Evolutionary conservation across 257 asterid genomes (phyloP).

Genomic region (Nicotiana sylvestris): DNA sequence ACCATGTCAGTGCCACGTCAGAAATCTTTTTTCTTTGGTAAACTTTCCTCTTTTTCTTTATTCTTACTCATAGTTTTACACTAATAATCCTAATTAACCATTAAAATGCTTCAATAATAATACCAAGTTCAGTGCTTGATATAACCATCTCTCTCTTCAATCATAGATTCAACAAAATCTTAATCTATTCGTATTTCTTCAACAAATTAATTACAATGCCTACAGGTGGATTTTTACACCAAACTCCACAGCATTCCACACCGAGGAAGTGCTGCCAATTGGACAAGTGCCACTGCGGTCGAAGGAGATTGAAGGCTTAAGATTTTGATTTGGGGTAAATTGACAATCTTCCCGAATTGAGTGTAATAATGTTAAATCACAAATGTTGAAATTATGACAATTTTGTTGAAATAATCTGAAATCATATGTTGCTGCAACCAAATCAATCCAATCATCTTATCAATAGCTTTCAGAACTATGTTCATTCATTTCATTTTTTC

Average conservation of each 20-base stretch:
- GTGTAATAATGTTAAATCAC: not conserved
- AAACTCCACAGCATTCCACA: slow-evolving; percentile 56
- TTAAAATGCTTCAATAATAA: too few relatives aligned
- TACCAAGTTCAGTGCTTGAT: too few relatives aligned
- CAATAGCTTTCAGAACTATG: not conserved
- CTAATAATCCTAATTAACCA: too few relatives aligned
- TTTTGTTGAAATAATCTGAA: not conserved
- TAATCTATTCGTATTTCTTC: too few relatives aligned
- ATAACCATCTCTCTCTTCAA: too few relatives aligned
- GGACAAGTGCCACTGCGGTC: slow-evolving; percentile 40
- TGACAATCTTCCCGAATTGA: not conserved
- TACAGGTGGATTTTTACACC: slow-evolving; percentile 48
- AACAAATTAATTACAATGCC: too few relatives aligned
- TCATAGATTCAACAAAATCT: too few relatives aligned
- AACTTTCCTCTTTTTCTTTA: too few relatives aligned
- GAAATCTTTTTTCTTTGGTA: too few relatives aligned
- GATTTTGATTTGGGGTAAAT: not conserved
- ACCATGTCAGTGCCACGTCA: too few relatives aligned
- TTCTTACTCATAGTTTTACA: too few relatives aligned
- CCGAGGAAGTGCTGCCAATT: slow-evolving; percentile 54
- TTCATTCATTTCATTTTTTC: not conserved
- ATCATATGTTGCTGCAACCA: not conserved
- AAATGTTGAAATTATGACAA: not conserved
- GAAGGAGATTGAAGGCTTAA: slow-evolving; percentile 25
- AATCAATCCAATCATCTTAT: not conserved